phyloP scores from a whole-genome alignment of 2,329 filamentous ascomycete genomes.

The Sarocladium oryzae region DNA sequence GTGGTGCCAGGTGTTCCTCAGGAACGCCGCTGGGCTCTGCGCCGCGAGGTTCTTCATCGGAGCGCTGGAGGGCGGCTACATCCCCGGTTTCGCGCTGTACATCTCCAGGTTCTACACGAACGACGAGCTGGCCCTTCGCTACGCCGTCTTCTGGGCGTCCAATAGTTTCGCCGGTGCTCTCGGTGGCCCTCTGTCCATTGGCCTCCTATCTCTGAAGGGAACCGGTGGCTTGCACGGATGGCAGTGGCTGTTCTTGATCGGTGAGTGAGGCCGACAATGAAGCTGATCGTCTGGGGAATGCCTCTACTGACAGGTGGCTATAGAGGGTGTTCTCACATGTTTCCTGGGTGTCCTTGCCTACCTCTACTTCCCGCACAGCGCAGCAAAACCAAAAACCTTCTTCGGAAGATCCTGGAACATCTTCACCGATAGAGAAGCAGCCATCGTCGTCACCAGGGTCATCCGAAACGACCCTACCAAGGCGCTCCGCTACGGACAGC shows the following conservation, averaged over 20 bases:
- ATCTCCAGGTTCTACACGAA: conserved; percentile 24
- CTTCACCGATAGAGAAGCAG: conserved; percentile 19
- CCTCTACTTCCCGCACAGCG: conserved; percentile 21
- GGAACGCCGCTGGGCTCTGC: conserved; percentile 18
- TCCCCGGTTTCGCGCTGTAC: conserved; percentile 24
- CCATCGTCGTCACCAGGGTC: conserved; percentile 22
- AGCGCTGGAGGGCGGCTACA: conserved; percentile 24
- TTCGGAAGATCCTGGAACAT: conserved; percentile 19
- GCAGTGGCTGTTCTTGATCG: conserved; percentile 25
- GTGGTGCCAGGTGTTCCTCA: conserved; percentile 22
- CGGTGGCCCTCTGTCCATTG: conserved; percentile 20
- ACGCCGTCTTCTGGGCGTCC: conserved; percentile 24
- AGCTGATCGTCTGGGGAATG: too few relatives aligned
- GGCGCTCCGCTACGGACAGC: conserved; percentile 17
- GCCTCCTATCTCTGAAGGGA: conserved; percentile 20
- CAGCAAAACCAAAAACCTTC: conserved; percentile 19
- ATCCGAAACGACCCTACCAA: conserved; percentile 24
- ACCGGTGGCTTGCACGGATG: conserved; percentile 19
- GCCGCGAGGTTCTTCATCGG: conserved; percentile 23
- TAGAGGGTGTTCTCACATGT: conserved; percentile 22
- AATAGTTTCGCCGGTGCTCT: conserved; percentile 22
- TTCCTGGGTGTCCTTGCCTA: conserved; percentile 19
- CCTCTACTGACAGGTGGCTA: too few relatives aligned
- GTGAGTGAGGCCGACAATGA: conserved; percentile 15
- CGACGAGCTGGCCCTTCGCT: conserved; percentile 21